These are phyloP conservation scores for Pistacia integerrima DNA, from an alignment of 345 rosid species.

Conservation along the genomic window DNA sequence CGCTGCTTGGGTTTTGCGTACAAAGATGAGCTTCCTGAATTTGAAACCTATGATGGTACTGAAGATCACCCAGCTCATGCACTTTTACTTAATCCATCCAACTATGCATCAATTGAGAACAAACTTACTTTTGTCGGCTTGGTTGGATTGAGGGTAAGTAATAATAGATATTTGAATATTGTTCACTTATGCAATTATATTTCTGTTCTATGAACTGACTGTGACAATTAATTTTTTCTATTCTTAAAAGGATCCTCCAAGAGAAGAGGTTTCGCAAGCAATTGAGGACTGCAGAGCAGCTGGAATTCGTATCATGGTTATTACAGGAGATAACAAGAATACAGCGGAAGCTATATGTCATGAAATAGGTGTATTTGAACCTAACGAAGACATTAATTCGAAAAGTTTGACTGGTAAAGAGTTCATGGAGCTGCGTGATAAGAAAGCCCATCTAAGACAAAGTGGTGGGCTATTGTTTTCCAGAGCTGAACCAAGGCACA, in stretches of 20 bases:
- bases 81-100: conserved; percentile 52
- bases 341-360: conserved; percentile 77
- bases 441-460: conserved; percentile 41
- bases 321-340: conserved; percentile 69
- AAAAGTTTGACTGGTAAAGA: conserved; percentile 46
- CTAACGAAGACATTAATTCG: conserved; percentile 34
- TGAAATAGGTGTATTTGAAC: conserved; percentile 67
- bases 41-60: conserved; percentile 58
- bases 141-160: conserved; percentile 68
- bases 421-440: conserved; percentile 40
- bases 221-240: neutral
- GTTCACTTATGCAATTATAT: neutral
- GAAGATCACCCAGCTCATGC: conserved; percentile 74
- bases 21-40: conserved; percentile 55
- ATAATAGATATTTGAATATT: neutral
- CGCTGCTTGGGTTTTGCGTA: conserved; percentile 78
- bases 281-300: conserved; percentile 71
- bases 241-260: conserved; percentile 65
- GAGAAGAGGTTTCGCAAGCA: conserved; percentile 66
- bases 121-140: conserved; percentile 60
- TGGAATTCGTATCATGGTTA: conserved; percentile 72
- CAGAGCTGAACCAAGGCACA: conserved; percentile 56
- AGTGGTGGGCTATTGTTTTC: conserved; percentile 49
- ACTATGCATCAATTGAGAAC: conserved; percentile 68
- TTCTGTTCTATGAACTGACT: conserved; percentile 9